Percentiles rank a stretch among this genome's conserved stretches.
phyloP scores from a whole-genome alignment of 2,329 filamentous ascomycete species.

The Aspergillus hortae region DNA sequence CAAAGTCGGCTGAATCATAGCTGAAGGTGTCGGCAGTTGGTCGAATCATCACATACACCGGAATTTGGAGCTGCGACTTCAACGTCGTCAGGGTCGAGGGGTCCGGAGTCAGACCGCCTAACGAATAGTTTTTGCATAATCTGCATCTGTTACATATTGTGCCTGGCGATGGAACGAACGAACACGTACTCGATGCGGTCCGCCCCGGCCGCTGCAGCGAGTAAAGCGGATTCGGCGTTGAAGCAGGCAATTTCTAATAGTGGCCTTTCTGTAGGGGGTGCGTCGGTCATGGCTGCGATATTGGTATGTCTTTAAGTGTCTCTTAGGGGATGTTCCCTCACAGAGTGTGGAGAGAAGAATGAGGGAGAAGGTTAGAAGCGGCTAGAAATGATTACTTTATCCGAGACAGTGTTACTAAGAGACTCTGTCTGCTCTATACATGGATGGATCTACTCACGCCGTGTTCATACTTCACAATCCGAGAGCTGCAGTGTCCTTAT shows the following conservation, averaged over 20 bases:
- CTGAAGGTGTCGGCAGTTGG: slow-evolving; percentile 46
- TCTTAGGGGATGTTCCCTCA: too few relatives aligned
- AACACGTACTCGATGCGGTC: slow-evolving; percentile 52
- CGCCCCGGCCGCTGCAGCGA: slow-evolving; percentile 43
- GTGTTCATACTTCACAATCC: too few relatives aligned
- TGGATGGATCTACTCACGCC: too few relatives aligned
- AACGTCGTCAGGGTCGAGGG: slow-evolving; percentile 20
- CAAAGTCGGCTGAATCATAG: slow-evolving; percentile 42
- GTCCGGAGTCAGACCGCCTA: slow-evolving; percentile 16
- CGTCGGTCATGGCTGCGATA: neutral
- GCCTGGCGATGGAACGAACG: slow-evolving; percentile 29
- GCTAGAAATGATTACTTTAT: too few relatives aligned
- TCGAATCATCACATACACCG: slow-evolving; percentile 54
- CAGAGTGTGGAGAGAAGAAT: too few relatives aligned
- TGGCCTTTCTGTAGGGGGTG: neutral
- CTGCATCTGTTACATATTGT: slow-evolving; percentile 5
- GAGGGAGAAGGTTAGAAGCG: too few relatives aligned
- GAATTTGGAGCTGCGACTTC: slow-evolving; percentile 29
- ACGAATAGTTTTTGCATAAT: slow-evolving; percentile 18
- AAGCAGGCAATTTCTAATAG: slow-evolving; percentile 50
- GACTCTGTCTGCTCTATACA: too few relatives aligned
- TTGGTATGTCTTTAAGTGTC: too few relatives aligned
- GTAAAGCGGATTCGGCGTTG: slow-evolving; percentile 40
- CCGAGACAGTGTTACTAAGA: too few relatives aligned
- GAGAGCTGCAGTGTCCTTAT: too few relatives aligned